Conservation (phyloP, 2,329 filamentous ascomycete species). For the Neonectria faginata region DNA sequence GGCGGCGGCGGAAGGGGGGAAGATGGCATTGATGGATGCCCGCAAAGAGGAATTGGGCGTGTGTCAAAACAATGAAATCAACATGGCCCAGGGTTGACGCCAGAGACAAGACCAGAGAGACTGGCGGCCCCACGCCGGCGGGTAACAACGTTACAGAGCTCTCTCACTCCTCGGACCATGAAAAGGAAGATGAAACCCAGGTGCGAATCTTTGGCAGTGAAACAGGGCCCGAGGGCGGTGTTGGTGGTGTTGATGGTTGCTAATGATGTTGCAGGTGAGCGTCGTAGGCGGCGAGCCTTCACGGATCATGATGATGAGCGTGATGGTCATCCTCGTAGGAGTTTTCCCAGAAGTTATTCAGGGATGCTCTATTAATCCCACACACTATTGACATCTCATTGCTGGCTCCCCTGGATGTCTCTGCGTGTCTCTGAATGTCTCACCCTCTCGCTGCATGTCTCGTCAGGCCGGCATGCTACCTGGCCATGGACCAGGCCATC, state of each 20-base stretch:
- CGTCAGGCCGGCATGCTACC: slow-evolving; percentile 10
- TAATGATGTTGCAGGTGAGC: no score
- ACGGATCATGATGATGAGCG: neutral
- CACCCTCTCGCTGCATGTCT: slow-evolving; percentile 1
- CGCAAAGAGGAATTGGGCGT: neutral
- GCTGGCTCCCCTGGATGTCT: neutral
- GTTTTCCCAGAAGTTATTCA: neutral
- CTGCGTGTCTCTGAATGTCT: neutral
- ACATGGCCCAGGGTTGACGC: slow-evolving; percentile 1
- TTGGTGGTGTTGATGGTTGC: neutral
- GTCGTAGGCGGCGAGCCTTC: neutral
- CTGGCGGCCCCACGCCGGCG: slow-evolving; percentile 20
- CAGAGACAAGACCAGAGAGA: slow-evolving; percentile 8
- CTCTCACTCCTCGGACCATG: neutral
- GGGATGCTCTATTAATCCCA: neutral
- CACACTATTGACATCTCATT: neutral
- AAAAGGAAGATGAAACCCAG: neutral
- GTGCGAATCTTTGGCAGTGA: neutral
- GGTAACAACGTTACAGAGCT: neutral
- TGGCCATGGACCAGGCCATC: no score
- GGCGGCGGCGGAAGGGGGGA: neutral
- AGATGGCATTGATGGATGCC: slow-evolving; percentile 7
- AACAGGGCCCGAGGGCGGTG: neutral
- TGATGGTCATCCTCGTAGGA: neutral
- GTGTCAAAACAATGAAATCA: slow-evolving; percentile 15